Evolutionary conservation across 169 alveolate species (phyloP), one percentile per base, ranked within the genome.

Genomic region (Eimeria acervulina): DNA sequence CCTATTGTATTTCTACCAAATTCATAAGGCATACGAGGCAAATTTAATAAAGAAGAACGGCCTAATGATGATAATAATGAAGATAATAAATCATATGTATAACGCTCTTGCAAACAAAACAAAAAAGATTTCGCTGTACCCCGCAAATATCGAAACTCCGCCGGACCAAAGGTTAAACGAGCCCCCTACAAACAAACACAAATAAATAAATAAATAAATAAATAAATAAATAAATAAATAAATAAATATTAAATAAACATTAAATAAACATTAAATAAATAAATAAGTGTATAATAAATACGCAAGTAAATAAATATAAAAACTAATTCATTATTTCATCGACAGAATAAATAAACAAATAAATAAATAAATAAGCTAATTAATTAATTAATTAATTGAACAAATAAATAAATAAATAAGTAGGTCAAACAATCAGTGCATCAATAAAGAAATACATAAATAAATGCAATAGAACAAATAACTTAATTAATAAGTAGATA

Each of bases 21-120:
- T 66, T 98, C 98, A 51, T 98, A 88, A 23, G 99, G 99, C 81
- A 98, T 97, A 66, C 97, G 97, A 40, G 99, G 99, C 93, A 98
- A 97, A 91, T 98, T 98, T 47, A 98, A 97, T 97, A 98, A 95
- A 61, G 99, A 98, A 38, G 99, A 98, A 96, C 98, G 98, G 28
- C 99, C 99, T 28, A 98, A 96, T 26, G 98, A 96, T 21, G 98
- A 94, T 31, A 98, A 99, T 38, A 98, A 81, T 33, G 97, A 96
- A 81, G 97, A 78, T 21, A 97, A 83, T 66, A 97, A 87, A 51
- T 96, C 95, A 31, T 98, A 98, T 42, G 97, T 96, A 84, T 98
- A 98, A 76, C 97, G 97, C 87, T 98, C 99, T 88, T 97, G 97
- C 61, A 98, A 92, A 76, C 97, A 96, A 40, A 97, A 98, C 94